Percentiles rank a stretch among this genome's conserved stretches.
Conservation (phyloP, 345 rosid genomes). For the Ceriops tagal region DNA sequence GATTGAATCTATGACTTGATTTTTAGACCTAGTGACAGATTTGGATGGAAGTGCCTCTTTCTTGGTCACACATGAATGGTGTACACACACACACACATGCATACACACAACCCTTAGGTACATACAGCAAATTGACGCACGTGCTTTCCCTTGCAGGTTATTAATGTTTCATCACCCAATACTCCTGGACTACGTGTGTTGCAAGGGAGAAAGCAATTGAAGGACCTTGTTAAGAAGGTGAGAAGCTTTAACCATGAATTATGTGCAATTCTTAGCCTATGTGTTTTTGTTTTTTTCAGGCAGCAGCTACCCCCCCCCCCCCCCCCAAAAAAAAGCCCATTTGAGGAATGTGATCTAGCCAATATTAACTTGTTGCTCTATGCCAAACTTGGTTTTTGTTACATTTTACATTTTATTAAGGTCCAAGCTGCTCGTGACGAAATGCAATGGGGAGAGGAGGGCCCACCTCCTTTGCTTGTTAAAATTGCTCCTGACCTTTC, state of each 20-base stretch:
- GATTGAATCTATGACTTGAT: too few relatives aligned
- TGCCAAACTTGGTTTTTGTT: background rate
- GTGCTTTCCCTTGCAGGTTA: conserved; percentile 48
- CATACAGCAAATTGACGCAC: background rate
- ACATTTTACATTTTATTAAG: conserved; percentile 30
- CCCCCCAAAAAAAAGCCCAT: too few relatives aligned
- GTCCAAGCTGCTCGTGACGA: conserved; percentile 99
- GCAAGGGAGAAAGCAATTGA: conserved; percentile 92
- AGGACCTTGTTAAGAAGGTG: conserved; percentile 92
- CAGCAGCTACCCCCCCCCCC: too few relatives aligned
- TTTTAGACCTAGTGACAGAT: too few relatives aligned
- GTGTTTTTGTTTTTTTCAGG: too few relatives aligned
- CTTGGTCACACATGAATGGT: too few relatives aligned
- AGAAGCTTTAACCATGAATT: conserved; percentile 5
- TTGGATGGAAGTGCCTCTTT: too few relatives aligned
- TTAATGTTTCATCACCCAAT: conserved; percentile 96
- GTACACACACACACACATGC: too few relatives aligned
- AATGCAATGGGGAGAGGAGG: conserved; percentile 99
- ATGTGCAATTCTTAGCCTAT: background rate
- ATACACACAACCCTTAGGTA: too few relatives aligned
- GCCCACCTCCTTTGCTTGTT: conserved; percentile 95
- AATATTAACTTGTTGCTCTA: background rate
- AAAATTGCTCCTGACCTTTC: conserved; percentile 98
- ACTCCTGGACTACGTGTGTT: conserved; percentile 95
- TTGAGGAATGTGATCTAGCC: too few relatives aligned